Conservation (phyloP, 1,284 basidiomycete species). For the Cutaneotrichosporon arboriforme region DNA sequence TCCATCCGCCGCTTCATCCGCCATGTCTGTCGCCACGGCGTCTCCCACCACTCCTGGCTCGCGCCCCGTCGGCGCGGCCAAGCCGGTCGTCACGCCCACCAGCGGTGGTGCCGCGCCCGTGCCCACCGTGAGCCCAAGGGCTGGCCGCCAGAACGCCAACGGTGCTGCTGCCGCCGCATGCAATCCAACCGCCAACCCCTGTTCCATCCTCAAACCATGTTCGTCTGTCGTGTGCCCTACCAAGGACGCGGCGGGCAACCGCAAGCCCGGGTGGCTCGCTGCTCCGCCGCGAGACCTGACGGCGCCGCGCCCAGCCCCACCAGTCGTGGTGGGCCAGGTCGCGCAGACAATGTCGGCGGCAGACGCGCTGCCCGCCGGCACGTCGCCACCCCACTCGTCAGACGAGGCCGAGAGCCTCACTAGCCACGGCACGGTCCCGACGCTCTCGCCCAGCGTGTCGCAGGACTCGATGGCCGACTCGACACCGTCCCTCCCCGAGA, state of each 20-base stretch:
- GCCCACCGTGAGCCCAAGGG: too few relatives aligned
- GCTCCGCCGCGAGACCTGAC: neutral
- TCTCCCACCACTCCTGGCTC: neutral
- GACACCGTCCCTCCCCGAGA: neutral
- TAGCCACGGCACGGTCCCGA: neutral
- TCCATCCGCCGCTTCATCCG: neutral
- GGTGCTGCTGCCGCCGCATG: too few relatives aligned
- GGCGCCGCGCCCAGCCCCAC: neutral
- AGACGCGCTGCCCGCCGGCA: neutral
- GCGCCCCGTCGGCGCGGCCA: neutral
- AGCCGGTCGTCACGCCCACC: too few relatives aligned
- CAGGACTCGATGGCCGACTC: neutral
- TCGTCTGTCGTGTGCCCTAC: conserved; percentile 4
- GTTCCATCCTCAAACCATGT: conserved; percentile 17
- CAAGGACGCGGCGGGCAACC: conserved; percentile 3
- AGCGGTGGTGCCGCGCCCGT: too few relatives aligned
- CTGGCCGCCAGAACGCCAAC: too few relatives aligned
- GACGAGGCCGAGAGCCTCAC: neutral
- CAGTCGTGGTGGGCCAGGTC: neutral
- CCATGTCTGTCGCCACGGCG: conserved; percentile 7
- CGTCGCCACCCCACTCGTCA: neutral
- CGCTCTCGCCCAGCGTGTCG: neutral
- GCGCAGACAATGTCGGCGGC: neutral
- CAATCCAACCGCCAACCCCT: neutral
- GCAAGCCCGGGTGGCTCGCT: neutral